Evolutionary conservation across 1,139 yeast genomes (phyloP), one percentile per base, ranked within the genome.

Genomic region (Kodamaea sp.): DNA sequence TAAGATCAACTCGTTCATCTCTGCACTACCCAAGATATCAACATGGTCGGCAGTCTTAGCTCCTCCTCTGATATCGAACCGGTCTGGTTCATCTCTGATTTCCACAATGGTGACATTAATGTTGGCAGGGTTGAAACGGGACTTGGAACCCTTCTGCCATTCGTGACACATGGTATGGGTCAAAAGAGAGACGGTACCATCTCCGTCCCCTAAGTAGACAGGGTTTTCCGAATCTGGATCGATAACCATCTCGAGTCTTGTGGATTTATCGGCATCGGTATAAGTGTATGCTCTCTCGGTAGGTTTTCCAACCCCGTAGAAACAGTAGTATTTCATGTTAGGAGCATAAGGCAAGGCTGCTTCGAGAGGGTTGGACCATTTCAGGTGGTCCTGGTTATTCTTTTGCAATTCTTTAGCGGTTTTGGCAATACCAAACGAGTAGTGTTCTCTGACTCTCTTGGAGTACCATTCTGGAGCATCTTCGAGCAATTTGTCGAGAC

Each of bases 31-130:
- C 31, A 92, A 69, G 37, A 92, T 89, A 57, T 94, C 98, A 15
- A 92, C 98, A 59, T 92, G 98, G 51, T 92, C 98, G 0, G 98
- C 97, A 1, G 97, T 92, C 55, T 86, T 86, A 15, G 97, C 95
- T 4, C 98, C 98, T 14, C 98, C 98, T 47, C 98, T 76, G 32
- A 92, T 84, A 63, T 94, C 98, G 54, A 84, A 88, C 48, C 87
- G 68, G 53, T 87, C 96, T 0, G 98, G 98, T 54, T 89, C 95
- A 53, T 92, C 96, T 50, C 78, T 76, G 67, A 92, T 84, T 58
- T 92, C 98, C 7, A 92, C 96, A 28, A 89, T 72, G 19, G 79
- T 88, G 16, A 90, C 94, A 15, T 70, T 53, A 3, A 79, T 63
- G 18, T 76, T 73, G 1, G 85, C 95, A 1, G 98, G 98, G 55